phyloP scores from a whole-genome alignment of 768 basidiomycete genomes.

The Suillus cothurnatus region DNA sequence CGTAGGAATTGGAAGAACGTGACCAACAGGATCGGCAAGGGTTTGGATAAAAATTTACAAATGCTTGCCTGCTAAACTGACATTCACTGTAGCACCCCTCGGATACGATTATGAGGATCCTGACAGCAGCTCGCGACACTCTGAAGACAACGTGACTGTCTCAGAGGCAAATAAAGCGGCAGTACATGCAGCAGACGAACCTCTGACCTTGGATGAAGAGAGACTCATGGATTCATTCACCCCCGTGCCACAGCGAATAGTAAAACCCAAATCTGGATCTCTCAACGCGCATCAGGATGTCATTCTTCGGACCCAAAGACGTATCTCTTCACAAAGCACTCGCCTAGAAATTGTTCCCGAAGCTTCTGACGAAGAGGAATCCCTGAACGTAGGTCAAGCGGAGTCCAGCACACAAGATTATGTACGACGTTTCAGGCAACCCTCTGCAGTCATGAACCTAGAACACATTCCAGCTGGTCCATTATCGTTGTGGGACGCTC shows the following conservation, averaged over 20 bases:
- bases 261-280: constrained; percentile 2
- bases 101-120: constrained; percentile 15
- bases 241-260: constrained; percentile 7
- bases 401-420: not conserved
- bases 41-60: not conserved
- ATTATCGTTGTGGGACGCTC: constrained; percentile 44
- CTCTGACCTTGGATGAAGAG: not conserved
- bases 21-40: not conserved
- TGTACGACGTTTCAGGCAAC: not conserved
- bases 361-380: constrained; percentile 23
- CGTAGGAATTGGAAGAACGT: constrained; percentile 46
- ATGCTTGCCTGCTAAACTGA: not conserved
- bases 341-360: constrained; percentile 16
- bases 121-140: constrained; percentile 8
- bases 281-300: not conserved
- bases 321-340: constrained; percentile 14
- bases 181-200: not conserved
- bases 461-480: constrained; percentile 30
- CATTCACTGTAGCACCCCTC: not conserved
- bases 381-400: constrained; percentile 10
- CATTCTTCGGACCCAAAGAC: constrained; percentile 7
- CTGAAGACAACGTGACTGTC: constrained; percentile 3
- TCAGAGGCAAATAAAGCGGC: not conserved
- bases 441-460: constrained; percentile 12
- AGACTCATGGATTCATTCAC: constrained; percentile 6